Conservation (phyloP, 331 rosid species). For the Acacia concinna region DNA sequence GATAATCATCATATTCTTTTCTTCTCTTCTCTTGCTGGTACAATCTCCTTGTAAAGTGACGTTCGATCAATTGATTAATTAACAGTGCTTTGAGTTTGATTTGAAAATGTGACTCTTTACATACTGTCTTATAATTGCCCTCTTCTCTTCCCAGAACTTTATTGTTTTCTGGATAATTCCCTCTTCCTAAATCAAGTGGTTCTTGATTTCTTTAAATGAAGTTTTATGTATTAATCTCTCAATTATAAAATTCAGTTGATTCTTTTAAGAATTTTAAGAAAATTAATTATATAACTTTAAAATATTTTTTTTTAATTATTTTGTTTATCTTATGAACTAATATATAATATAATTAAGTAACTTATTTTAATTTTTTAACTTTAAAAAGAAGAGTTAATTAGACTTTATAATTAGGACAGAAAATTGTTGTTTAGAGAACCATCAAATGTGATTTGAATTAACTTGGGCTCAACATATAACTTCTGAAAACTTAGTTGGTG, state of each 20-base stretch:
- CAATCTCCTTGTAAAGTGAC: slow-evolving; percentile 84
- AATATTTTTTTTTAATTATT: too few species aligned
- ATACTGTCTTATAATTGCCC: slow-evolving; percentile 1
- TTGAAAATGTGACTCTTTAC: slow-evolving; percentile 33
- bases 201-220: neutral
- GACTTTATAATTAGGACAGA: too few species aligned
- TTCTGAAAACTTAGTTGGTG: neutral
- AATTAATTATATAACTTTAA: too few species aligned
- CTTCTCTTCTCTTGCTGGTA: slow-evolving; percentile 29
- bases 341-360: too few species aligned
- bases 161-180: neutral
- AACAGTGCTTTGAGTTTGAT: slow-evolving; percentile 68
- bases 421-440: neutral
- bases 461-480: neutral
- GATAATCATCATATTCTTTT: slow-evolving; percentile 68
- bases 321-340: too few species aligned
- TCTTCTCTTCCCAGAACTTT: neutral
- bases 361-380: too few species aligned
- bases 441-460: neutral
- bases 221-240: neutral
- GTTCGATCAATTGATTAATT: slow-evolving; percentile 54
- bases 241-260: too few species aligned
- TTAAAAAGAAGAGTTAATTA: too few species aligned
- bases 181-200: neutral
- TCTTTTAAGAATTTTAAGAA: too few species aligned